Conservation (phyloP, 257 asterid genomes). For the Avicennia marina region DNA sequence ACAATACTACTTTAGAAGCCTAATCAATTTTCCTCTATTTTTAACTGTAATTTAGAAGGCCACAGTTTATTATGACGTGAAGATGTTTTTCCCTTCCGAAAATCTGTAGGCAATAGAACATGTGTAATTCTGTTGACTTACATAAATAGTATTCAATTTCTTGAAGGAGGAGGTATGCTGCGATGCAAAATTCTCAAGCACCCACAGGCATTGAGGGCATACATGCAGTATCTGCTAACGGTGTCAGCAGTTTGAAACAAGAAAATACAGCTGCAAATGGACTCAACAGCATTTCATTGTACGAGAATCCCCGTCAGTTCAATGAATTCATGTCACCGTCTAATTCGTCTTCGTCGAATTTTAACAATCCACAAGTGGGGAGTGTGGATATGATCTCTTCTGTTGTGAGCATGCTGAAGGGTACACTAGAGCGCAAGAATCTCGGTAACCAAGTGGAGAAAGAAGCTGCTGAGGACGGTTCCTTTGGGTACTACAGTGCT, state of each 20-base stretch:
- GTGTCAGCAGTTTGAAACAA: slow-evolving; percentile 34
- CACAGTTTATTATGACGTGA: no score
- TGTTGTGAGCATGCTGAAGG: slow-evolving; percentile 88
- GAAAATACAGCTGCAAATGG: slow-evolving; percentile 18
- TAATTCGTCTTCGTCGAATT: slow-evolving; percentile 49
- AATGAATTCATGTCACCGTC: slow-evolving; percentile 40
- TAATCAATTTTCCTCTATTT: not conserved
- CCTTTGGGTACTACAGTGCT: slow-evolving; percentile 41
- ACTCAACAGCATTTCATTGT: slow-evolving; percentile 10
- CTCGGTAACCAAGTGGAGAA: slow-evolving; percentile 23
- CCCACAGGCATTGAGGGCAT: slow-evolving; percentile 48
- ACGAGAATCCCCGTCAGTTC: slow-evolving; percentile 27
- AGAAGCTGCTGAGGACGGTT: slow-evolving; percentile 35
- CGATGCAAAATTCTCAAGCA: slow-evolving; percentile 63
- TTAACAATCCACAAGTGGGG: slow-evolving; percentile 44
- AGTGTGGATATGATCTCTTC: slow-evolving; percentile 60
- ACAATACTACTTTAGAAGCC: not conserved
- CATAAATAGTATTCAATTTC: slow-evolving; percentile 5
- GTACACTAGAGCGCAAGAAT: slow-evolving; percentile 54
- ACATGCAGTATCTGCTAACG: slow-evolving; percentile 34
- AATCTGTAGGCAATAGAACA: not conserved
- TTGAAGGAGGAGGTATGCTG: slow-evolving; percentile 77
- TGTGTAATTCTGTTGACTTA: not conserved
- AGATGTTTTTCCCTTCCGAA: no score
- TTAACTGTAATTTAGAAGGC: no score